Evolutionary conservation across 306 rosid species (phyloP).

Genomic region (Parietaria judaica): DNA sequence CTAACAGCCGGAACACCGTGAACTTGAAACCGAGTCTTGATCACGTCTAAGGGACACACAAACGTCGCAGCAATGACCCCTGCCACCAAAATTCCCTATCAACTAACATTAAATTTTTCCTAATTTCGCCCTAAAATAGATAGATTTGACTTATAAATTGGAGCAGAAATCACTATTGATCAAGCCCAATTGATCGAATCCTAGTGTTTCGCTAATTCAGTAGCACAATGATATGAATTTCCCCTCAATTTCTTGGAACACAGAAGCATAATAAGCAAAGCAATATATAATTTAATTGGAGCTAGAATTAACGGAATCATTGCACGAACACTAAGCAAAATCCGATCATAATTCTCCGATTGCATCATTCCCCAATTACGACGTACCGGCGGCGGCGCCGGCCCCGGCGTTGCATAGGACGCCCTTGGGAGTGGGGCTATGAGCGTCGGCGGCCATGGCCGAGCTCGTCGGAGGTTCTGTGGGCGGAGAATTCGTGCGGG

Average conservation of each 20-base stretch:
- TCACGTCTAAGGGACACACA: slow-evolving; percentile 82
- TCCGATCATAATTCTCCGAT: no score
- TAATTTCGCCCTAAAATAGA: not conserved
- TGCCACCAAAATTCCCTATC: slow-evolving; percentile 12
- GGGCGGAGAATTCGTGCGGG: slow-evolving; percentile 16
- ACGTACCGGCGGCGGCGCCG: slow-evolving; percentile 68
- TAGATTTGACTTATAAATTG: no score
- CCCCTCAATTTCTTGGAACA: no score
- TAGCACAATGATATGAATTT: no score
- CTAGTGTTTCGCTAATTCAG: no score
- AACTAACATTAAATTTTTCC: not conserved
- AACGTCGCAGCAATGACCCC: slow-evolving; percentile 80
- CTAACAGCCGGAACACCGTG: slow-evolving; percentile 50
- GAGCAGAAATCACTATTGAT: no score
- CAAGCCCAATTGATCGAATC: no score
- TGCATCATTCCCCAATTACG: not conserved
- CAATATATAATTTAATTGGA: no score
- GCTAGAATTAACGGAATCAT: no score
- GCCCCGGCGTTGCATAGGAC: slow-evolving; percentile 61
- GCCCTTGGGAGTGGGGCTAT: slow-evolving; percentile 39
- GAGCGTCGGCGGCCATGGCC: slow-evolving; percentile 34
- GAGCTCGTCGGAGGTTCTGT: slow-evolving; percentile 8
- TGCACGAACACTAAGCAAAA: no score
- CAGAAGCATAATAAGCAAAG: no score
- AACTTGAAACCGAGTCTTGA: slow-evolving; percentile 83